phyloP scores from a whole-genome alignment of 495 filamentous ascomycete genomes.

The Tuber borchii region DNA sequence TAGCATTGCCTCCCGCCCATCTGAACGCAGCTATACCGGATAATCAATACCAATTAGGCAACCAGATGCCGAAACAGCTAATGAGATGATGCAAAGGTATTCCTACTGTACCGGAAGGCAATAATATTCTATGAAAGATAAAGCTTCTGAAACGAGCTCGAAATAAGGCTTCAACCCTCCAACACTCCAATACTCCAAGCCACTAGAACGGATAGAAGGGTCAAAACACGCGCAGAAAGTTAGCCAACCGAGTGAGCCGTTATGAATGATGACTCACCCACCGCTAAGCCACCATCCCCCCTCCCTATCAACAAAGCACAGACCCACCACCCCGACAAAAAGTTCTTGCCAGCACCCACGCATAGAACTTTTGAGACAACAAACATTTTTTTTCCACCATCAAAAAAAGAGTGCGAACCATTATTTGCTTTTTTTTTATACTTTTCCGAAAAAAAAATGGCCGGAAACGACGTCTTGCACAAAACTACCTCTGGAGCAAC shows the following conservation, averaged over 20 bases:
- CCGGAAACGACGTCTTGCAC: background rate
- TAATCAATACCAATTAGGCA: background rate
- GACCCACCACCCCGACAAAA: background rate
- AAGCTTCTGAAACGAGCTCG: background rate
- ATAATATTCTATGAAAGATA: background rate
- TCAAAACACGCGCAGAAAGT: background rate
- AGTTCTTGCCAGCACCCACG: background rate
- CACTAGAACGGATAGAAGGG: background rate
- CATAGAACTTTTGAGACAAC: background rate
- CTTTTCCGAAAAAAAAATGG: background rate
- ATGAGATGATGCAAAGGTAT: background rate
- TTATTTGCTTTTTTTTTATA: background rate
- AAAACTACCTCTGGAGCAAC: constrained; percentile 20
- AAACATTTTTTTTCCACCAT: too few species aligned
- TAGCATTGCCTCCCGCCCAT: background rate
- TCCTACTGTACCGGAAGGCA: background rate
- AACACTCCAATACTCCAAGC: background rate
- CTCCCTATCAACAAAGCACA: background rate
- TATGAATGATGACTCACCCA: background rate
- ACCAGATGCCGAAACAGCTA: background rate
- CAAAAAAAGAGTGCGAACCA: background rate
- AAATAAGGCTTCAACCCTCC: background rate
- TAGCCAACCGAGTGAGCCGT: background rate
- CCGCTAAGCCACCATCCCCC: background rate
- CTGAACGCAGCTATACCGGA: background rate